Percentiles rank a stretch among this genome's conserved stretches.
Conservation (phyloP, 495 filamentous ascomycete species). For the Alectoria sarmentosa region DNA sequence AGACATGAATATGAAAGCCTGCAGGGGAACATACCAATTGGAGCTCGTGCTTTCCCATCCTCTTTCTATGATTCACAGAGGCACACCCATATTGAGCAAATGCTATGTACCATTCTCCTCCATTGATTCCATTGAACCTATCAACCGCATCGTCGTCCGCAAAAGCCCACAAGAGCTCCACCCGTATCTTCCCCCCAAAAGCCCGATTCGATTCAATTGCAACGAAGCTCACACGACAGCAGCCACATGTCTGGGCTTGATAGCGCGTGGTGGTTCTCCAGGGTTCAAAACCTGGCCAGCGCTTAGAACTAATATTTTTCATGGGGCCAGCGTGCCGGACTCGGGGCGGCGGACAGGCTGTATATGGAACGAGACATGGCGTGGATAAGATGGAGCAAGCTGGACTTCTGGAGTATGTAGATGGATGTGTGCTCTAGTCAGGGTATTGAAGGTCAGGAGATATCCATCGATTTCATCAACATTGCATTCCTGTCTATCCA, state of each 20-base stretch:
- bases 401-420: not conserved
- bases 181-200: not conserved
- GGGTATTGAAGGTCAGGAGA: not conserved
- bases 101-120: not conserved
- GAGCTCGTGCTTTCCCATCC: not conserved
- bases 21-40: not conserved
- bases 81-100: not conserved
- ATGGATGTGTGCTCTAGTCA: not conserved
- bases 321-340: too few relatives aligned
- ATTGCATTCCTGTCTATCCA: not conserved
- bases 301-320: too few relatives aligned
- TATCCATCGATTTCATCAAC: not conserved
- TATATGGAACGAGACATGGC: not conserved
- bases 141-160: not conserved
- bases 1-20: too few relatives aligned
- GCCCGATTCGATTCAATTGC: too few relatives aligned
- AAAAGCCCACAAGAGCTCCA: not conserved
- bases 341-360: not conserved
- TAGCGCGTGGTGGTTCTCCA: too few relatives aligned
- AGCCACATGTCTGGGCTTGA: too few relatives aligned
- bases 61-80: not conserved
- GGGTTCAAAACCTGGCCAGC: too few relatives aligned
- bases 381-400: not conserved
- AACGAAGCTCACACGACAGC: too few relatives aligned
- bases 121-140: not conserved